Conservation (phyloP, 257 asterid species). For the Sherardia arvensis region DNA sequence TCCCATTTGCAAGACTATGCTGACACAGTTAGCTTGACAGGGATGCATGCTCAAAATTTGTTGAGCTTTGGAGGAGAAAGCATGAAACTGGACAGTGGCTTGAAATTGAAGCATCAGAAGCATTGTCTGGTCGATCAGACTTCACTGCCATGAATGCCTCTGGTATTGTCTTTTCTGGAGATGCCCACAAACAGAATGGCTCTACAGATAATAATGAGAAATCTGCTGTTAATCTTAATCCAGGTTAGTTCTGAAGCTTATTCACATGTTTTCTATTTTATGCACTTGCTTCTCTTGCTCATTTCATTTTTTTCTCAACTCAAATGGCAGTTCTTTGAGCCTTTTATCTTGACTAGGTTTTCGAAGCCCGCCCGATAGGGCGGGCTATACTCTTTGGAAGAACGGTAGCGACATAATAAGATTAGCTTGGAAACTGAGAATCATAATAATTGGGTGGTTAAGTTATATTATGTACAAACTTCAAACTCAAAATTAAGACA, state of each 20-base stretch:
- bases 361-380: too few relatives aligned
- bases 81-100: constrained; percentile 94
- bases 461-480: too few relatives aligned
- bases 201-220: constrained; percentile 39
- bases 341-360: neutral
- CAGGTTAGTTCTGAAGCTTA: constrained; percentile 37
- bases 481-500: too few relatives aligned
- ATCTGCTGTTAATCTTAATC: constrained; percentile 23
- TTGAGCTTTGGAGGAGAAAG: constrained; percentile 75
- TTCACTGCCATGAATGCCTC: constrained; percentile 50
- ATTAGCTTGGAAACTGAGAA: too few relatives aligned
- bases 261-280: neutral
- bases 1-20: constrained; percentile 1
- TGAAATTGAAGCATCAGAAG: constrained; percentile 72
- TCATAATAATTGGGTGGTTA: too few relatives aligned
- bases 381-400: too few relatives aligned
- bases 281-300: neutral
- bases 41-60: constrained; percentile 80
- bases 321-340: neutral
- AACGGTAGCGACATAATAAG: too few relatives aligned
- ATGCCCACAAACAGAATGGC: constrained; percentile 41
- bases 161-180: constrained; percentile 46
- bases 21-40: constrained; percentile 33
- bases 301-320: neutral
- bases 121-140: constrained; percentile 39